These are phyloP conservation scores for Solanum pinnatisectum DNA, from an alignment of 257 asterid species.

Conservation along the genomic window DNA sequence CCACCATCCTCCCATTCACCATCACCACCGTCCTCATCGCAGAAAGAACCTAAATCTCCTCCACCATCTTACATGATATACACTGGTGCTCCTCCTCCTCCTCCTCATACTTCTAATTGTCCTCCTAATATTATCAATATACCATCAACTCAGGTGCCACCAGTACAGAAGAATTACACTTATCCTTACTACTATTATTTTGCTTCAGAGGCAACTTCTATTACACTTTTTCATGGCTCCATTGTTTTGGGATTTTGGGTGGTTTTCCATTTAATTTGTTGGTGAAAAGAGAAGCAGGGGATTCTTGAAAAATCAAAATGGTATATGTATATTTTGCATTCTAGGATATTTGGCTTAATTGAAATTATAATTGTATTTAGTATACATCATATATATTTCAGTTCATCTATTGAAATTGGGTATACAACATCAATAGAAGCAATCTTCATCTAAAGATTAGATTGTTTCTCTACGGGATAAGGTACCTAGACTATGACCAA, in stretches of 20 bases:
- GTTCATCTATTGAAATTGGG: not conserved
- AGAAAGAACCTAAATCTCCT: not conserved
- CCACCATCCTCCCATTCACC: conserved; percentile 28
- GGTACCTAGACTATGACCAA: too few relatives aligned
- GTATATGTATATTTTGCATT: not conserved
- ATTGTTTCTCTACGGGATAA: not conserved
- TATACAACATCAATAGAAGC: not conserved
- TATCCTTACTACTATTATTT: conserved; percentile 66
- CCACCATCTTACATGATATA: conserved; percentile 1
- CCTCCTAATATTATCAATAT: conserved; percentile 1
- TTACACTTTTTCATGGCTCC: conserved; percentile 10
- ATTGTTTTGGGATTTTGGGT: conserved; percentile 16
- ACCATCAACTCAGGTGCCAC: conserved; percentile 30
- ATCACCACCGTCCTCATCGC: conserved; percentile 20
- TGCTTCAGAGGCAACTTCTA: conserved; percentile 36
- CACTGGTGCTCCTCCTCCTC: conserved; percentile 2
- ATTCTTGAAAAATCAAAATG: not conserved
- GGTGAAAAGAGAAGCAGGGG: not conserved
- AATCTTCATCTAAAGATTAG: not conserved
- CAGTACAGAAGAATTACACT: conserved; percentile 39
- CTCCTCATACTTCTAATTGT: not conserved
- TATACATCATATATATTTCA: not conserved
- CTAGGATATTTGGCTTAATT: not conserved
- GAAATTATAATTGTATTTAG: not conserved
- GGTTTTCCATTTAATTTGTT: conserved; percentile 6